These are phyloP conservation scores for Prunus fruticosa DNA, from an alignment of 306 rosid genomes.

Conservation along the genomic window DNA sequence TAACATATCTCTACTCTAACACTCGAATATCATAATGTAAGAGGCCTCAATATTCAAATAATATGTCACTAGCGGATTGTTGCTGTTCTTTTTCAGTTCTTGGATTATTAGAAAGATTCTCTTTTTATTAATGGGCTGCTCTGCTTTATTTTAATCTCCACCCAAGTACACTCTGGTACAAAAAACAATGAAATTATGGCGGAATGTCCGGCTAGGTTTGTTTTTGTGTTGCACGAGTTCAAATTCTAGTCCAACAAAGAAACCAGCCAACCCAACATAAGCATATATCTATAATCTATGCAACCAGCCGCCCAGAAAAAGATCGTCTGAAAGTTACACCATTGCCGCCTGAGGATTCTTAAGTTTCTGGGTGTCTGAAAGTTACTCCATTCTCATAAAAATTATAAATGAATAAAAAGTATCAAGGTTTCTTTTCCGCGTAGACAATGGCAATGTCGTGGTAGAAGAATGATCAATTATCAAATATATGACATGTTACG, in stretches of 20 bases:
- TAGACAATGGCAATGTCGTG: neutral
- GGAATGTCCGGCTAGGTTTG: neutral
- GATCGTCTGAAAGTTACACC: neutral
- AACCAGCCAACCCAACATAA: neutral
- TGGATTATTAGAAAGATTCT: neutral
- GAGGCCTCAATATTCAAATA: slow-evolving; percentile 4
- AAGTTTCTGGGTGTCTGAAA: neutral
- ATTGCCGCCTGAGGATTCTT: neutral
- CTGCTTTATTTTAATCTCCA: neutral
- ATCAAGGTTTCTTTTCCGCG: neutral
- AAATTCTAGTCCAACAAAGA: neutral
- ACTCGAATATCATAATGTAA: neutral
- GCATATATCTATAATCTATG: neutral
- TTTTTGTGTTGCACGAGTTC: neutral
- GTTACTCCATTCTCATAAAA: neutral
- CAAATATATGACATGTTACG: neutral
- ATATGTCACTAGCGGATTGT: neutral
- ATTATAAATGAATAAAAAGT: neutral
- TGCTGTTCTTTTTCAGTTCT: neutral
- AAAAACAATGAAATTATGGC: neutral
- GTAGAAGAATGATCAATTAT: neutral
- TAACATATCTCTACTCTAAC: neutral
- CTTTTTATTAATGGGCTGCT: neutral
- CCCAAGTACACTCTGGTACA: neutral
- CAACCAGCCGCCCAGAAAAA: neutral